These are phyloP conservation scores for Cyberlindnera xishuangbannaensis DNA, from an alignment of 805 yeast genomes.

Conservation along the genomic window DNA sequence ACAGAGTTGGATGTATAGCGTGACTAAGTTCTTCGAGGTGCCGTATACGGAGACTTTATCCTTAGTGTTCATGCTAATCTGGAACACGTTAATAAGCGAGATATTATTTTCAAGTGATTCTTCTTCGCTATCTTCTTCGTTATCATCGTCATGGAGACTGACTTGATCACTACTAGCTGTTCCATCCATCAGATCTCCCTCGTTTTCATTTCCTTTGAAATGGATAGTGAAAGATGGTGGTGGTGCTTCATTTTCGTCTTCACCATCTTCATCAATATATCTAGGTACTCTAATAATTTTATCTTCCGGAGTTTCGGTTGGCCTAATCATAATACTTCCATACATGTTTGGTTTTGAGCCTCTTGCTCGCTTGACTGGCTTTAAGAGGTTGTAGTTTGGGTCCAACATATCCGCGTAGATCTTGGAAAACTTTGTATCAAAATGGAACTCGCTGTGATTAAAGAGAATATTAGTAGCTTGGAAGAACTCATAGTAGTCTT, in stretches of 20 bases:
- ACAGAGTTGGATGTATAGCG: conserved; percentile 32
- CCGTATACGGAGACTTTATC: conserved; percentile 14
- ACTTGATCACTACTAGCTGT: conserved; percentile 1
- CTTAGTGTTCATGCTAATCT: conserved; percentile 1
- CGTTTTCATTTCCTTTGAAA: conserved; percentile 11
- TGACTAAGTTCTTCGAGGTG: conserved; percentile 24
- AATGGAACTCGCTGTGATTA: conserved; percentile 11
- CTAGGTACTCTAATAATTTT: conserved; percentile 22
- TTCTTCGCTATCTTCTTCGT: conserved; percentile 3
- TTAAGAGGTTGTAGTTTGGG: conserved; percentile 18
- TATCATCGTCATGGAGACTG: conserved; percentile 1
- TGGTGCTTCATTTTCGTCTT: conserved; percentile 16
- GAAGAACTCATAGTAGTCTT: conserved; percentile 14
- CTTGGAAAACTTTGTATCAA: conserved; percentile 9
- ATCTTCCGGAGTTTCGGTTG: conserved; percentile 20
- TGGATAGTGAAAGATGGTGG: conserved; percentile 24
- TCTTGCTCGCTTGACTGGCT: conserved; percentile 1
- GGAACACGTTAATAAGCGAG: conserved; percentile 7
- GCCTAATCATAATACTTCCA: conserved; percentile 15
- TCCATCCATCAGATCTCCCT: background rate
- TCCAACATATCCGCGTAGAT: conserved; percentile 20
- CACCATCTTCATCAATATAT: conserved; percentile 13
- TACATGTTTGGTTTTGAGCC: background rate
- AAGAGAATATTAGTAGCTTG: conserved; percentile 13
- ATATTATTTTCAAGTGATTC: conserved; percentile 5